These are phyloP conservation scores for Trypanosoma mega DNA, from an alignment of 208 protist species.

Conservation along the genomic window DNA sequence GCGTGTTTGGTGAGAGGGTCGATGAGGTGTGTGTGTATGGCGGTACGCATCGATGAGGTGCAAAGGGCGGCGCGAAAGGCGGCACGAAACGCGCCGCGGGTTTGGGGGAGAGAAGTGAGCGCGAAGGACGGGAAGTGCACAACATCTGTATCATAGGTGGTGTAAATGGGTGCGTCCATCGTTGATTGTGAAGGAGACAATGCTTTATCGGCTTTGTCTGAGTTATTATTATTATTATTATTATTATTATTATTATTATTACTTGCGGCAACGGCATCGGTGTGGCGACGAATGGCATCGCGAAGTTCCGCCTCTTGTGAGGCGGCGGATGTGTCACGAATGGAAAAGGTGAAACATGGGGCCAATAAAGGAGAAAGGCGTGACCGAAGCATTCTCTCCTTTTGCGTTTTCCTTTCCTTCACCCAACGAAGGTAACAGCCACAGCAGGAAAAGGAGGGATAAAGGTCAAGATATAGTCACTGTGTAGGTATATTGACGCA, in stretches of 20 bases:
- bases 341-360: conserved; percentile 6
- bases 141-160: conserved; percentile 19
- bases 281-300: conserved; percentile 14
- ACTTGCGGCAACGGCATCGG: neutral
- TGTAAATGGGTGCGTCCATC: too few species aligned
- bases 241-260: neutral
- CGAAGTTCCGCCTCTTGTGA: conserved; percentile 15
- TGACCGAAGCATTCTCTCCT: conserved; percentile 16
- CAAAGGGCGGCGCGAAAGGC: conserved; percentile 36
- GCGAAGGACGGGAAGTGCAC: conserved; percentile 52
- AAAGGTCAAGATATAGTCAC: neutral
- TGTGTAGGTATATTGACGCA: neutral
- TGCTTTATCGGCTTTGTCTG: too few species aligned
- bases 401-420: too few species aligned
- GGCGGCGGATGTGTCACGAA: conserved; percentile 5
- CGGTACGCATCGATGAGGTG: conserved; percentile 18
- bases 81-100: conserved; percentile 43
- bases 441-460: neutral
- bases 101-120: conserved; percentile 45
- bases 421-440: too few species aligned
- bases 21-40: too few species aligned
- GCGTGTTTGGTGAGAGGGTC: conserved; percentile 28
- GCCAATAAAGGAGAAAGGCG: conserved; percentile 6
- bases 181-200: too few species aligned
- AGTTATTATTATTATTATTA: too few species aligned